Evolutionary conservation across 345 rosid species (phyloP).

Genomic region (Populus davidiana): DNA sequence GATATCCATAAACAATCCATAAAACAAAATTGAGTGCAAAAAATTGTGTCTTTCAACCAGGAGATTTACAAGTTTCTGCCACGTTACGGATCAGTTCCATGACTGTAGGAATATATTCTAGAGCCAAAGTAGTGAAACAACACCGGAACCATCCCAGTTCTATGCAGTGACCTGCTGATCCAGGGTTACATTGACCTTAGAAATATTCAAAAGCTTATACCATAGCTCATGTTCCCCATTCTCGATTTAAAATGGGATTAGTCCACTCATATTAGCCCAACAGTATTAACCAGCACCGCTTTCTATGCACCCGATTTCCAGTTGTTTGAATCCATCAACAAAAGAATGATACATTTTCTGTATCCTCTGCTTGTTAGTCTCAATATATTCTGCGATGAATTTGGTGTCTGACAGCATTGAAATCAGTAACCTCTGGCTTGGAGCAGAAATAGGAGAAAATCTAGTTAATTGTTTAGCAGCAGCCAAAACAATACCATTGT

Average conservation of each 20-base stretch:
- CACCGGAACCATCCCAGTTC: slow-evolving; percentile 97
- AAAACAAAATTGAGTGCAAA: neutral
- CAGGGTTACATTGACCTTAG: slow-evolving; percentile 81
- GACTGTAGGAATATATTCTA: slow-evolving; percentile 60
- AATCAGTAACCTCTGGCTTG: slow-evolving; percentile 66
- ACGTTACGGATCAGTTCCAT: slow-evolving; percentile 55
- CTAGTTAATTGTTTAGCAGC: slow-evolving; percentile 67
- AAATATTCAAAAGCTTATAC: slow-evolving; percentile 64
- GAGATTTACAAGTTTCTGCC: slow-evolving; percentile 43
- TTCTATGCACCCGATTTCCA: slow-evolving; percentile 58
- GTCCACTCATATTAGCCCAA: slow-evolving; percentile 83
- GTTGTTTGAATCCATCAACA: slow-evolving; percentile 55
- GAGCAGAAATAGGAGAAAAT: slow-evolving; percentile 72
- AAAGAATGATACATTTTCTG: slow-evolving; percentile 42
- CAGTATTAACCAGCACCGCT: slow-evolving; percentile 76
- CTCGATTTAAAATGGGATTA: slow-evolving; percentile 67
- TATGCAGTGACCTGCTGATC: slow-evolving; percentile 85
- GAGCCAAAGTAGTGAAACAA: slow-evolving; percentile 64
- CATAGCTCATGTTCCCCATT: slow-evolving; percentile 85
- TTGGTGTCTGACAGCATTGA: slow-evolving; percentile 68
- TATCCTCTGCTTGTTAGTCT: slow-evolving; percentile 57
- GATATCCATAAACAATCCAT: neutral
- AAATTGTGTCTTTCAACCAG: slow-evolving; percentile 27
- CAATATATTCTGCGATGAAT: slow-evolving; percentile 55
- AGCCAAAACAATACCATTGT: slow-evolving; percentile 56